A percentile compares a stretch with the other conserved stretches of the same genome.
phyloP scores from a whole-genome alignment of 257 asterid genomes.

The Cynanchum wilfordii region DNA sequence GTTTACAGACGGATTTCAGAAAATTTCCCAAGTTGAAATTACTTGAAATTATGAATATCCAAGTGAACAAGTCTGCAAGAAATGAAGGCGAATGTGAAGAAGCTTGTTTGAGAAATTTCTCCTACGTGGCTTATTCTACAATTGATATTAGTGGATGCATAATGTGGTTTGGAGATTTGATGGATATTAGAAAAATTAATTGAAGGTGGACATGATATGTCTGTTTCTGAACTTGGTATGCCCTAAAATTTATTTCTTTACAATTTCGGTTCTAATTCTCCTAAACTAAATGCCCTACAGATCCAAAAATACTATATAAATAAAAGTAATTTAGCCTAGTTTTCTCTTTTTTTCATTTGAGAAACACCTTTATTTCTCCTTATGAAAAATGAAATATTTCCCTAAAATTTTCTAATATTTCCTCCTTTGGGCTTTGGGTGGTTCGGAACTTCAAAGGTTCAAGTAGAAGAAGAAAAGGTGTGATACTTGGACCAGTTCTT shows the following conservation, averaged over 20 bases:
- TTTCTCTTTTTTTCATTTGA: background rate
- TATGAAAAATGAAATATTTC: background rate
- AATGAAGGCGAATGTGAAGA: constrained; percentile 17
- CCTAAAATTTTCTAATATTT: background rate
- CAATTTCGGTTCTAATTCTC: background rate
- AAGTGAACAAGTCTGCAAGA: constrained; percentile 12
- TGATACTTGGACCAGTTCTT: background rate
- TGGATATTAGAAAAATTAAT: constrained; percentile 25
- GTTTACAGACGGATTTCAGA: constrained; percentile 21
- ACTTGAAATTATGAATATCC: constrained; percentile 24
- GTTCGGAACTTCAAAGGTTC: background rate
- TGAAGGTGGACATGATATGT: constrained; percentile 38
- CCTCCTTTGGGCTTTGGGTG: background rate
- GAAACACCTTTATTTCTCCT: background rate
- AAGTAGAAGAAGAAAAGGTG: background rate
- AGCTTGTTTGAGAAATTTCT: constrained; percentile 31
- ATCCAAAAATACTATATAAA: too few species aligned
- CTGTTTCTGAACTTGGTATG: constrained; percentile 33
- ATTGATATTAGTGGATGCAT: constrained; percentile 26
- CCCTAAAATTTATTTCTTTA: background rate
- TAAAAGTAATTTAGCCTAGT: too few species aligned
- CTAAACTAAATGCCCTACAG: too few species aligned
- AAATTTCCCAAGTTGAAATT: constrained; percentile 27
- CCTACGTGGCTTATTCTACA: constrained; percentile 37
- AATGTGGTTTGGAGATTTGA: constrained; percentile 34